These are phyloP conservation scores for Nymphaea colorata DNA, from an alignment of 164 flowering plant species.

Conservation along the genomic window DNA sequence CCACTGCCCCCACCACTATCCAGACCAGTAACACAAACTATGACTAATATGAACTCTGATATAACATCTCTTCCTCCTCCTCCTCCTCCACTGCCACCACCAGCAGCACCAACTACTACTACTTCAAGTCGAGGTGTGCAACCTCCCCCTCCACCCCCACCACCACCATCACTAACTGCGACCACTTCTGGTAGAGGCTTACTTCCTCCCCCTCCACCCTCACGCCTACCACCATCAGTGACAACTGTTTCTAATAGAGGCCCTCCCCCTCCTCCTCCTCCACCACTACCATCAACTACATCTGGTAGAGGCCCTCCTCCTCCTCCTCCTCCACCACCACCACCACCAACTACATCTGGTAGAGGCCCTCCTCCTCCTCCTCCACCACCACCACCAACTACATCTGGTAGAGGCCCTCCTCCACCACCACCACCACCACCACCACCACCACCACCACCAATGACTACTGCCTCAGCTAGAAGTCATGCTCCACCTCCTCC, in stretches of 20 bases:
- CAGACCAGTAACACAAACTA: not conserved
- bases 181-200: not conserved
- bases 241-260: not conserved
- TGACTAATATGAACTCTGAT: too few species aligned
- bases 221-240: conserved; percentile 14
- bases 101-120: too few species aligned
- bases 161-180: not conserved
- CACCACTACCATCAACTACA: conserved; percentile 15
- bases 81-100: too few species aligned
- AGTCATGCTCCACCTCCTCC: conserved; percentile 17
- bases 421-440: conserved; percentile 17
- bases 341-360: not conserved
- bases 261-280: conserved; percentile 15
- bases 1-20: conserved; percentile 8
- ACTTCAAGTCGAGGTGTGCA: too few species aligned
- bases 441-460: conserved; percentile 26
- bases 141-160: not conserved
- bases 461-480: conserved; percentile 10
- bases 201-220: conserved; percentile 4
- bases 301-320: not conserved
- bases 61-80: too few species aligned
- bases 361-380: conserved; percentile 5
- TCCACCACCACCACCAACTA: conserved; percentile 11
- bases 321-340: conserved; percentile 5
- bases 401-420: not conserved